A percentile compares a stretch with the other conserved stretches of the same genome.
Evolutionary conservation across 345 rosid species (phyloP).

Genomic region (Dipteronia sinensis): DNA sequence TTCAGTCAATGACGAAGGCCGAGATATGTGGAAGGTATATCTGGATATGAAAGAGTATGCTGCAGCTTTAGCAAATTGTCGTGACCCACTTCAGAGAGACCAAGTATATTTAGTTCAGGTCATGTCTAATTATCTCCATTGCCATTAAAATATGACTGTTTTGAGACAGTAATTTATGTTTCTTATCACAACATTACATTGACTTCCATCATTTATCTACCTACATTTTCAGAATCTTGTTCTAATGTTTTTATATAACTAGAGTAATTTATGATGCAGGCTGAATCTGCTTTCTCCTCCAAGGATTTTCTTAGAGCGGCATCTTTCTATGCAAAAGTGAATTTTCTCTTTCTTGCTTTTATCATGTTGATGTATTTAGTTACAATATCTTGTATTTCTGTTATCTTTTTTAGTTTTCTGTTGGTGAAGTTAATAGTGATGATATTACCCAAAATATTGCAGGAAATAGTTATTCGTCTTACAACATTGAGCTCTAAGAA

Average conservation of each 20-base stretch:
- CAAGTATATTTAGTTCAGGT: conserved; percentile 99
- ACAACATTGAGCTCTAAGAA: not conserved
- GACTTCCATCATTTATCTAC: not conserved
- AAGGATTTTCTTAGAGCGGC: conserved; percentile 93
- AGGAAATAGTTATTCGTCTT: not conserved
- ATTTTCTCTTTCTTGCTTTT: conserved; percentile 23
- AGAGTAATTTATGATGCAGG: conserved; percentile 62
- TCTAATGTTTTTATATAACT: conserved; percentile 27
- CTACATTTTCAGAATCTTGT: conserved; percentile 21
- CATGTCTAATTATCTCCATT: conserved; percentile 15
- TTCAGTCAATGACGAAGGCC: conserved; percentile 90
- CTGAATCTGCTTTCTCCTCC: conserved; percentile 81
- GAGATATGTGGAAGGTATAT: conserved; percentile 99
- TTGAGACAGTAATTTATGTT: conserved; percentile 6
- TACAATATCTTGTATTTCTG: conserved; percentile 2
- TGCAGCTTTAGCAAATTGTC: conserved; percentile 89
- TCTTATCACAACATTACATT: conserved; percentile 4
- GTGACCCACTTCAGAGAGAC: conserved; percentile 92
- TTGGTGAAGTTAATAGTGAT: not conserved
- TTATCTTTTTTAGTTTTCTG: conserved; percentile 2
- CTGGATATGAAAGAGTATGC: conserved; percentile 93
- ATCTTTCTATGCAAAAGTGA: conserved; percentile 94
- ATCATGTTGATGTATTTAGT: conserved; percentile 11
- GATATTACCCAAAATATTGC: conserved; percentile 3
- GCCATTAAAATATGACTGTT: conserved; percentile 11